Conservation (phyloP, 331 rosid species). For the Malus hybrid region DNA sequence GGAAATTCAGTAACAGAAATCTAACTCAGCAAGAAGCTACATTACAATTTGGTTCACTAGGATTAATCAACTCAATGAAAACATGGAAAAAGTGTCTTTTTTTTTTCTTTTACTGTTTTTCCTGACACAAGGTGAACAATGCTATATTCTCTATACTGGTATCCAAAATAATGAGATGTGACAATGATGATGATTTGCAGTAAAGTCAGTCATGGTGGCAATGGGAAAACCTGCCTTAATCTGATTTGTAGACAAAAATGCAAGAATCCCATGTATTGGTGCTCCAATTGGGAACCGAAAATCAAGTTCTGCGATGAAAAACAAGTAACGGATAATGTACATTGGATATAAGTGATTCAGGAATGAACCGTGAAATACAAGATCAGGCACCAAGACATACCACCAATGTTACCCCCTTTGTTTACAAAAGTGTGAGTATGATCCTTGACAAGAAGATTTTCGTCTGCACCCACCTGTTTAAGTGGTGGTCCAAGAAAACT, state of each 20-base stretch:
- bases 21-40: neutral
- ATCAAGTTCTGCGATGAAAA: slow-evolving; percentile 78
- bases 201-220: neutral
- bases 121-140: neutral
- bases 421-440: slow-evolving; percentile 95
- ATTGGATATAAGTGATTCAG: neutral
- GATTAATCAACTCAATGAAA: neutral
- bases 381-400: slow-evolving; percentile 35
- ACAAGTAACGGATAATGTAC: neutral
- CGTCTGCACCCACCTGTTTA: slow-evolving; percentile 75
- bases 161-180: neutral
- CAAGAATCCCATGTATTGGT: slow-evolving; percentile 84
- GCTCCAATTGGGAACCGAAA: slow-evolving; percentile 94
- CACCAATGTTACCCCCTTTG: slow-evolving; percentile 95
- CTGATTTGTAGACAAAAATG: slow-evolving; percentile 93
- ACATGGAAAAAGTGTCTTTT: neutral
- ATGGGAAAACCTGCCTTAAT: slow-evolving; percentile 45
- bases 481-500: slow-evolving; percentile 7
- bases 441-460: slow-evolving; percentile 91
- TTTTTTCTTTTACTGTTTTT: neutral
- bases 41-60: neutral
- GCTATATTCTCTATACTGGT: neutral
- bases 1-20: neutral
- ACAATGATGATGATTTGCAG: neutral
- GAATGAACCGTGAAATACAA: neutral